A percentile compares a stretch with the other conserved stretches of the same genome.
Evolutionary conservation across 768 basidiomycete species (phyloP).

Genomic region (Pisolithus albus): DNA sequence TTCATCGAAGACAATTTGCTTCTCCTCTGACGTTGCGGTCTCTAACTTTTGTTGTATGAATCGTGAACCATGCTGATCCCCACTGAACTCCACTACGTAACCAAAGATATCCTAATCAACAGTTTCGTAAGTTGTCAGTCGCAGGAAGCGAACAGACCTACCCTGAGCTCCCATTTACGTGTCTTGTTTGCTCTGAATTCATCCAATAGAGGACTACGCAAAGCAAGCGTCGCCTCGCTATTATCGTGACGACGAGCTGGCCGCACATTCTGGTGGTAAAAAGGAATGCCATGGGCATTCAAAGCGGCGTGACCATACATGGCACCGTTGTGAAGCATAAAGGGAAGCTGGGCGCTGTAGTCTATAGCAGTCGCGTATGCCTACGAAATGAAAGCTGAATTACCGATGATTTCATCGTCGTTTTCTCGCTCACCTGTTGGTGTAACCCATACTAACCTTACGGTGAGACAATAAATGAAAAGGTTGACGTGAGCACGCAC

Average conservation of each 20-base stretch:
- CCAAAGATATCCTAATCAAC: conserved; percentile 71
- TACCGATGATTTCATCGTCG: background rate
- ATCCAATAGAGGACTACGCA: conserved; percentile 71
- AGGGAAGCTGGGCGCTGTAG: conserved; percentile 40
- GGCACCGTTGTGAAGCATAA: conserved; percentile 38
- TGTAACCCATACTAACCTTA: conserved; percentile 36
- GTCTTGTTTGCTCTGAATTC: conserved; percentile 79
- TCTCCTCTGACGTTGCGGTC: conserved; percentile 69
- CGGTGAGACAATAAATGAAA: conserved; percentile 8
- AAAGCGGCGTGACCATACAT: conserved; percentile 37
- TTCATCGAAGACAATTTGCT: conserved; percentile 77
- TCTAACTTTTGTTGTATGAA: conserved; percentile 91
- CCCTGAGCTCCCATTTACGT: conserved; percentile 76
- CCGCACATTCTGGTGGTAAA: conserved; percentile 36
- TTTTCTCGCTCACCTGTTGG: conserved; percentile 36
- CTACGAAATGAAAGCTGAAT: conserved; percentile 13
- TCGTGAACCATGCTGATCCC: conserved; percentile 96
- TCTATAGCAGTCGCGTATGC: conserved; percentile 42
- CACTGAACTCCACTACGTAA: conserved; percentile 83
- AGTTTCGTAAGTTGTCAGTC: background rate
- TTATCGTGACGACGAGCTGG: conserved; percentile 41
- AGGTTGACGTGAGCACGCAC: conserved; percentile 28
- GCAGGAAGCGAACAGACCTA: conserved; percentile 28
- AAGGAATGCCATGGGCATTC: conserved; percentile 28
- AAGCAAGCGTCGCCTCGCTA: conserved; percentile 27